Conservation (phyloP, 352 stramenopile genomes). For the Phytophthora constricta region DNA sequence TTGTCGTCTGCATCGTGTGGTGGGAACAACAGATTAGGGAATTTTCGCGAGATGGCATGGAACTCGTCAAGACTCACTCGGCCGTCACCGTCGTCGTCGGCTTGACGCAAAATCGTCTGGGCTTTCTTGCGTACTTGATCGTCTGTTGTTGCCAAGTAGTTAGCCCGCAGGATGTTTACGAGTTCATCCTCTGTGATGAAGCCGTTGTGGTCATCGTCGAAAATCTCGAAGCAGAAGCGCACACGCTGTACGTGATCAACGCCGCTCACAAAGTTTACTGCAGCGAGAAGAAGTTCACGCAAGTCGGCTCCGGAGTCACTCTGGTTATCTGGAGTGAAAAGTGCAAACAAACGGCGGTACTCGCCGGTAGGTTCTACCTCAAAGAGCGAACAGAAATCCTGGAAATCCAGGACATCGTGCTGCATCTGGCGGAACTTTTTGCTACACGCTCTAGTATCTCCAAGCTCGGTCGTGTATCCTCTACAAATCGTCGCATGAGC, state of each 20-base stretch:
- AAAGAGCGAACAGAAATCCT: constrained; percentile 87
- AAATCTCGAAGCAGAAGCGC: constrained; percentile 95
- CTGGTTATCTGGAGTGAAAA: constrained; percentile 78
- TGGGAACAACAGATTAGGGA: constrained; percentile 91
- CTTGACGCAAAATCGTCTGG: constrained; percentile 84
- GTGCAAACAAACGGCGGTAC: constrained; percentile 87
- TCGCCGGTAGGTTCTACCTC: constrained; percentile 89
- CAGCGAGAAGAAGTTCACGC: constrained; percentile 90
- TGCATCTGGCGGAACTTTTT: constrained; percentile 69
- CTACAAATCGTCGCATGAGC: constrained; percentile 74
- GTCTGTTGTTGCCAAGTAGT: constrained; percentile 80
- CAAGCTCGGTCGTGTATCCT: constrained; percentile 68
- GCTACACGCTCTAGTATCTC: constrained; percentile 66
- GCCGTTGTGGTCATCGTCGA: constrained; percentile 93
- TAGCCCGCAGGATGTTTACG: constrained; percentile 91
- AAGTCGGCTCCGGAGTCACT: constrained; percentile 83
- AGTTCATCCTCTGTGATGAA: constrained; percentile 92
- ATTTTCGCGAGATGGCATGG: constrained; percentile 87
- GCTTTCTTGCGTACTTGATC: constrained; percentile 87
- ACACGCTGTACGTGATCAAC: constrained; percentile 84
- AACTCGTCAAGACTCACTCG: constrained; percentile 89
- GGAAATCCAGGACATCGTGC: constrained; percentile 64
- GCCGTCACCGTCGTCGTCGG: constrained; percentile 79
- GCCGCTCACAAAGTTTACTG: constrained; percentile 89
- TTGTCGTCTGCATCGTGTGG: constrained; percentile 43